These are phyloP conservation scores for Annulohypoxylon stygium DNA, from an alignment of 495 filamentous ascomycete species.

Conservation along the genomic window DNA sequence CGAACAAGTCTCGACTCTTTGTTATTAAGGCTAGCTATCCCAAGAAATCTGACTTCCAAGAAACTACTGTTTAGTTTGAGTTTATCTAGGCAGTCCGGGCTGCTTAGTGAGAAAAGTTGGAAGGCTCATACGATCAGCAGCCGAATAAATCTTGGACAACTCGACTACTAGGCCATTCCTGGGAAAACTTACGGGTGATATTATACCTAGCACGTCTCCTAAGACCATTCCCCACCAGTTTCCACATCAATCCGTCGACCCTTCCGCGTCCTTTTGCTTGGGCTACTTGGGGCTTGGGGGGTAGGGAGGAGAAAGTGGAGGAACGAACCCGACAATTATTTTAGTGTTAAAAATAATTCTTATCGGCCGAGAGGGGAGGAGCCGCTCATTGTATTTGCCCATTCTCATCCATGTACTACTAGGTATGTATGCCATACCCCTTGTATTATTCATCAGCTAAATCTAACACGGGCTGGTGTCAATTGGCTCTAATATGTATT, in stretches of 20 bases:
- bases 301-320: constrained; percentile 8
- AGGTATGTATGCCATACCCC: neutral
- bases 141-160: constrained; percentile 41
- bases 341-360: constrained; percentile 26
- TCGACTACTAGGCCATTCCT: constrained; percentile 35
- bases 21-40: constrained; percentile 28
- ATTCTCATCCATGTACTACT: neutral
- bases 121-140: constrained; percentile 42
- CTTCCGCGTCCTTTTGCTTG: constrained; percentile 20
- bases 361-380: constrained; percentile 47
- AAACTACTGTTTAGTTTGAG: constrained; percentile 26
- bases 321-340: constrained; percentile 28
- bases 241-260: constrained; percentile 34
- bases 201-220: constrained; percentile 15
- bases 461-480: neutral
- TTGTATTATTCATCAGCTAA: constrained; percentile 12
- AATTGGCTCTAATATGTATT: constrained; percentile 15
- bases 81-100: constrained; percentile 23
- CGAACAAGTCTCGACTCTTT: constrained; percentile 39
- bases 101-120: constrained; percentile 5
- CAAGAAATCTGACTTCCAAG: constrained; percentile 30
- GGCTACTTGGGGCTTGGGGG: neutral
- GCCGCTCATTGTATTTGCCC: constrained; percentile 25
- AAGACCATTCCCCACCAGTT: constrained; percentile 40
- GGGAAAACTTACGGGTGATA: constrained; percentile 40